Evolutionary conservation across 2,329 filamentous ascomycete genomes (phyloP), one percentile per base, ranked within the genome.

Genomic region (Fusarium palustre): DNA sequence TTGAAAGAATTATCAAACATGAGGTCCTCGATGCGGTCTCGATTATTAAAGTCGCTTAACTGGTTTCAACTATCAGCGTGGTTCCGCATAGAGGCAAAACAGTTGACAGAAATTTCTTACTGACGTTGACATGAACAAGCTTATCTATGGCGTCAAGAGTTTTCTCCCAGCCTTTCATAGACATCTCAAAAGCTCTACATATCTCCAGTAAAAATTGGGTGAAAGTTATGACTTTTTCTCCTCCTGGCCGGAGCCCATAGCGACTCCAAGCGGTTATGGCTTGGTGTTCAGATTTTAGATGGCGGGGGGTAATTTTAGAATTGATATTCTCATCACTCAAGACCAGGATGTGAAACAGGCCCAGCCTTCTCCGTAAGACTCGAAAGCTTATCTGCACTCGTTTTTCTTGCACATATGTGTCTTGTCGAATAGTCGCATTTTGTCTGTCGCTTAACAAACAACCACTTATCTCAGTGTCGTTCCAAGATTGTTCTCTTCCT

Each of bases 401-500:
- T 15, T n/a, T n/a, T 15, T 53, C 49, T 7, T 33, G 15, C 7
- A 53, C 1, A 6, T 2, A 3, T 2, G 10, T 2, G 1, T 28
- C 36, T 16, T n/a, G 15, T n/a, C 1, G n/a, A 31, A 53, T 42
- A 42, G 20, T 33, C 2, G 49, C 36, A 20, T 4, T 15, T 24
- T 53, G n/a, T 8, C 49, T 22, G 3, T 33, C 12, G 16, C 36
- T 24, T 22, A 34, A n/a, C 4, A 48, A 5, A 7, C 7, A 33
- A 9, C 18, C n/a, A 1, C 5, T n/a, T 5, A n/a, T n/a, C 10
- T 8, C 4, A 16, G 6, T 33, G 13, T 22, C n/a, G 9, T 20
- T 9, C 28, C n/a, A 3, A 10, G 11, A 5, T n/a, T 3, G 13
- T 10, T 8, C 2, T 3, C 13, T 16, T 5, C 4, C 15, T 5